Conservation (phyloP, 2,329 filamentous ascomycete genomes). For the Trichoderma atrobrunneum region DNA sequence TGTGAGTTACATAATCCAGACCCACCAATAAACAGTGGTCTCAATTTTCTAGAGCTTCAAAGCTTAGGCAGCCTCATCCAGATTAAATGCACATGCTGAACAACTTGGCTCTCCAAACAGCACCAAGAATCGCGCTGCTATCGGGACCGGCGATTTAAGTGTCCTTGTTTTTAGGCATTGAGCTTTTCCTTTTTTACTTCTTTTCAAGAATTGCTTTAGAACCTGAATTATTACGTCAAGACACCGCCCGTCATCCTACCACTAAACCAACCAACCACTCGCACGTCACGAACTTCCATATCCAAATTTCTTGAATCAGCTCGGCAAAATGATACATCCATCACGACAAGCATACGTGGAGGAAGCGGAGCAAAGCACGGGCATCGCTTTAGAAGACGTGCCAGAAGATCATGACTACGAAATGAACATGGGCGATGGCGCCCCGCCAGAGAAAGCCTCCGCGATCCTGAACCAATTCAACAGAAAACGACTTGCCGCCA, state of each 20-base stretch:
- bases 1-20: background rate
- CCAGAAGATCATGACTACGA: conserved; percentile 79
- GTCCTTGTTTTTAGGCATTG: background rate
- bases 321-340: conserved; percentile 68
- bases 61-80: background rate
- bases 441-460: conserved; percentile 76
- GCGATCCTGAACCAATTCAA: conserved; percentile 85
- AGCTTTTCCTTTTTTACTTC: background rate
- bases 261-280: background rate
- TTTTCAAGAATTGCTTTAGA: too few relatives aligned
- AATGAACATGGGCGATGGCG: conserved; percentile 65
- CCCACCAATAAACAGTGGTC: background rate
- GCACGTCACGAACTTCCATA: background rate
- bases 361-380: conserved; percentile 62
- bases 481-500: conserved; percentile 83
- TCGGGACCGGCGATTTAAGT: background rate
- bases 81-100: background rate
- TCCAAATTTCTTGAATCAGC: background rate
- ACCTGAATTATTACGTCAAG: background rate
- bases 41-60: conserved; percentile 11
- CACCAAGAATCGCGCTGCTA: background rate
- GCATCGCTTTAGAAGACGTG: conserved; percentile 50
- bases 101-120: background rate
- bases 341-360: conserved; percentile 92
- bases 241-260: background rate